Evolutionary conservation across 2,329 filamentous ascomycete genomes (phyloP), one percentile per base, ranked within the genome.

Genomic region (Fusarium sp.): DNA sequence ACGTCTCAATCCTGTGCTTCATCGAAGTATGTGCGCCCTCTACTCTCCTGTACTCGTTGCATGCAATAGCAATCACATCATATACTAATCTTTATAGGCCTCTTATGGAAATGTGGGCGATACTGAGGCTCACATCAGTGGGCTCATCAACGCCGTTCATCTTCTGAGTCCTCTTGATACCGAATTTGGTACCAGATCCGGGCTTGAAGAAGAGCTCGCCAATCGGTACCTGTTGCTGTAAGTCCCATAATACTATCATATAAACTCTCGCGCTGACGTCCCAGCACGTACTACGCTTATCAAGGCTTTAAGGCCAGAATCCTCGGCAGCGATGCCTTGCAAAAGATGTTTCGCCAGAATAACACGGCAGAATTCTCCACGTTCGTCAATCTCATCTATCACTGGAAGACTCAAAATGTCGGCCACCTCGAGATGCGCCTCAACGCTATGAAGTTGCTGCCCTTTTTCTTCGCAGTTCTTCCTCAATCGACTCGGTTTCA

Each of bases 201-300:
- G 36, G 2, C 24, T 71, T 1, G 69, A 72, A 1, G 64, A 74
- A 3, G 72, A 74, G n/a, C 61, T 74, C 6, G 61, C 67, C 0
- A 67, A 73, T 14, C 62, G 72, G 1, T 74, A 73, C 43, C 43
- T 74, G 1, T 50, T 74, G 6, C 14, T 73, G 72, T 74, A 10
- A 45, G 69, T 44, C 4, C 11, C 6, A 1, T 7, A 9, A 9
- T 5, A 2, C 4, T 4, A 0, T 3, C 6, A 5, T 28, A 19
- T 10, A 0, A 8, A 2, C 9, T 15, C 7, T 4, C 1, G 10
- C 14, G 5, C 65, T 73, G 5, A 73, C 9, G 2, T 5, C 0
- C 4, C 3, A 73, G 71, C 3, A 65, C 70, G 2, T 66, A 70
- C 9, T 67, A 71, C 7, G 62, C 57, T 5, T 40, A 74, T 3